Conservation (phyloP, 192 early-diverging fungal species). For the Backusella tuberculispora region DNA sequence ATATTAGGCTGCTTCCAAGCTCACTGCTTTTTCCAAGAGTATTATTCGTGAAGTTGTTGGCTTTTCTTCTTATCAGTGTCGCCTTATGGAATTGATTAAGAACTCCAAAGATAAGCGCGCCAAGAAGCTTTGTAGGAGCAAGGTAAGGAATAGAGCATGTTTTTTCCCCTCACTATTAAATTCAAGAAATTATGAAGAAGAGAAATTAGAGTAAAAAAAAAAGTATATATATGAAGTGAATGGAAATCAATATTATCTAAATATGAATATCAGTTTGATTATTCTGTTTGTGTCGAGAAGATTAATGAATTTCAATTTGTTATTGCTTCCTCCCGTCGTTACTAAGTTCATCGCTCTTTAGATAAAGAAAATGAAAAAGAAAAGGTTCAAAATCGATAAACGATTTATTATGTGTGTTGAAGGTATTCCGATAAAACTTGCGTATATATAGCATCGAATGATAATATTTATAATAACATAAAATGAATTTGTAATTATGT, state of each 20-base stretch:
- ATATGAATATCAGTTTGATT: not conserved
- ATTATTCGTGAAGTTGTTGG: constrained; percentile 96
- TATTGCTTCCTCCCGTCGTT: constrained; percentile 11
- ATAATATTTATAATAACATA: not conserved
- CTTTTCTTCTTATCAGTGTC: constrained; percentile 96
- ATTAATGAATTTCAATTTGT: not conserved
- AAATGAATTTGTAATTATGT: not conserved
- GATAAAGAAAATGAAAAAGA: constrained; percentile 3
- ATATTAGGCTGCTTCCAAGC: constrained; percentile 53
- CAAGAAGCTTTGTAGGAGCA: constrained; percentile 12
- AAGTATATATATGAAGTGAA: not conserved
- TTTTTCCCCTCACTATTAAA: not conserved
- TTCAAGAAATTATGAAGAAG: not conserved
- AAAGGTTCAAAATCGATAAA: not conserved
- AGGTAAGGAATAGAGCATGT: not conserved
- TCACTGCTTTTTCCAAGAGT: constrained; percentile 88
- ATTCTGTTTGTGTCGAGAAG: not conserved
- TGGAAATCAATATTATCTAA: not conserved
- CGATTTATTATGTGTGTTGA: not conserved
- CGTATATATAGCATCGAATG: not conserved
- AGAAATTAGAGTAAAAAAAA: not conserved
- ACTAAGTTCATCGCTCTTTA: not conserved
- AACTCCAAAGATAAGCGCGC: constrained; percentile 99
- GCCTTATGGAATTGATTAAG: constrained; percentile 99
- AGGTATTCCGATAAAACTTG: not conserved